These are phyloP conservation scores for Oryza rufipogon DNA, from an alignment of 176 grass and related monocot genomes.

Conservation along the genomic window DNA sequence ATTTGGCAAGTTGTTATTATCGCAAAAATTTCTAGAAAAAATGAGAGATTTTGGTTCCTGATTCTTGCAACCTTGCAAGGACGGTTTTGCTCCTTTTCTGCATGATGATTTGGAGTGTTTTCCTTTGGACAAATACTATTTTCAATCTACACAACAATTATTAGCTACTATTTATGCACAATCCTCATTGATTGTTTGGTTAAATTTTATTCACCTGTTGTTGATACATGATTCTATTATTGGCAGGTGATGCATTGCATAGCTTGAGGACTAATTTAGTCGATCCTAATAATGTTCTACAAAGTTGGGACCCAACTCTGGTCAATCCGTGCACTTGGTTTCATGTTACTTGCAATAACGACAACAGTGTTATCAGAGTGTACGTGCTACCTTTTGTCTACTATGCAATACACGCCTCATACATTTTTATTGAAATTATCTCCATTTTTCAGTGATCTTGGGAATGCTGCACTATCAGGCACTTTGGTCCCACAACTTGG, in stretches of 20 bases:
- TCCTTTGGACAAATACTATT: neutral
- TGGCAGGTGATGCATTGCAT: constrained; percentile 92
- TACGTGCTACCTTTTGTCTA: constrained; percentile 54
- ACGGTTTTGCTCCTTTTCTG: neutral
- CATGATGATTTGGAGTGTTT: constrained; percentile 7
- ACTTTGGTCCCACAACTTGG: constrained; percentile 85
- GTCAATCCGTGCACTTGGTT: constrained; percentile 99
- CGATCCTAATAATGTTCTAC: constrained; percentile 97
- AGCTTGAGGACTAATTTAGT: constrained; percentile 77
- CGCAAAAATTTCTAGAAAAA: too few species aligned
- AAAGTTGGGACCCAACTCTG: constrained; percentile 96
- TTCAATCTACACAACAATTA: neutral
- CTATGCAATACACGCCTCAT: neutral
- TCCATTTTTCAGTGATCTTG: constrained; percentile 77
- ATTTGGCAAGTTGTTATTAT: too few species aligned
- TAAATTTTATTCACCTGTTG: constrained; percentile 20
- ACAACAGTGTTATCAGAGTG: constrained; percentile 99
- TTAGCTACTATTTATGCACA: neutral
- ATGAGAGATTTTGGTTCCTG: too few species aligned
- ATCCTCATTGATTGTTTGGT: neutral
- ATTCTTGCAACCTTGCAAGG: too few species aligned
- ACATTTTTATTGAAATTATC: constrained; percentile 15
- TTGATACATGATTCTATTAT: constrained; percentile 37
- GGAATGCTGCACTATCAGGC: constrained; percentile 91
- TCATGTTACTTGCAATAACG: constrained; percentile 97